Percentiles rank a stretch among this genome's conserved stretches.
Evolutionary conservation across 2,329 filamentous ascomycete species (phyloP).

Genomic region (Elsinoe arachidis): DNA sequence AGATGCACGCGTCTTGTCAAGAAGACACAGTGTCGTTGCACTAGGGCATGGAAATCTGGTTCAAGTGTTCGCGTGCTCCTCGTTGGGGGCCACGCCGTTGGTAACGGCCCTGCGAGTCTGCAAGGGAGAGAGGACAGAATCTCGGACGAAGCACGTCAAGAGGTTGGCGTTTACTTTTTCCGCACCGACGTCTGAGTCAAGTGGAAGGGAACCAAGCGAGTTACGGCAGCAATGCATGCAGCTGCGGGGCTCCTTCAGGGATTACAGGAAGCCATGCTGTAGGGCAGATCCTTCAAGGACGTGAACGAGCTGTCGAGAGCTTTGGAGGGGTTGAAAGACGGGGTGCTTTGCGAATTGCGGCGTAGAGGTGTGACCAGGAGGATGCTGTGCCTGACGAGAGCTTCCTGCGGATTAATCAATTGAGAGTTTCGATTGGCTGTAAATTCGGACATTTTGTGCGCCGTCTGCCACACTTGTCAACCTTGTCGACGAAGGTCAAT

Average conservation of each 20-base stretch:
- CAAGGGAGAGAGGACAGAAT: conserved; percentile 3
- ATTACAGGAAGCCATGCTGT: background rate
- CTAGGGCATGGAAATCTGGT: background rate
- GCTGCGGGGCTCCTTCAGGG: background rate
- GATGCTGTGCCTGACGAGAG: conserved; percentile 1
- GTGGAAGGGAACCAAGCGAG: background rate
- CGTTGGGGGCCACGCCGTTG: conserved; percentile 9
- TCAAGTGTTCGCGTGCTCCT: conserved; percentile 9
- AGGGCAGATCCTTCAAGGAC: background rate
- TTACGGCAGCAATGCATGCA: background rate
- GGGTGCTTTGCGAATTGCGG: background rate
- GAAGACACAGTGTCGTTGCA: background rate
- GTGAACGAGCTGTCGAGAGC: background rate
- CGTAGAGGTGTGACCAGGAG: conserved; percentile 5
- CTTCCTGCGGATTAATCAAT: background rate
- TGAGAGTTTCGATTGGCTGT: background rate
- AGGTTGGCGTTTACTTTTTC: background rate
- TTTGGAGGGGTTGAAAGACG: background rate
- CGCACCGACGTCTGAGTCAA: background rate
- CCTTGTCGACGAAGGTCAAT: background rate
- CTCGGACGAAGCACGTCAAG: background rate
- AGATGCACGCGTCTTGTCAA: conserved; percentile 6
- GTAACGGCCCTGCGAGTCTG: background rate
- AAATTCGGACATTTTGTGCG: conserved; percentile 7
- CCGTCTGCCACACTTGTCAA: conserved; percentile 8